Conservation (phyloP, 2,329 filamentous ascomycete genomes). For the Penicillium sclerotiorum region DNA sequence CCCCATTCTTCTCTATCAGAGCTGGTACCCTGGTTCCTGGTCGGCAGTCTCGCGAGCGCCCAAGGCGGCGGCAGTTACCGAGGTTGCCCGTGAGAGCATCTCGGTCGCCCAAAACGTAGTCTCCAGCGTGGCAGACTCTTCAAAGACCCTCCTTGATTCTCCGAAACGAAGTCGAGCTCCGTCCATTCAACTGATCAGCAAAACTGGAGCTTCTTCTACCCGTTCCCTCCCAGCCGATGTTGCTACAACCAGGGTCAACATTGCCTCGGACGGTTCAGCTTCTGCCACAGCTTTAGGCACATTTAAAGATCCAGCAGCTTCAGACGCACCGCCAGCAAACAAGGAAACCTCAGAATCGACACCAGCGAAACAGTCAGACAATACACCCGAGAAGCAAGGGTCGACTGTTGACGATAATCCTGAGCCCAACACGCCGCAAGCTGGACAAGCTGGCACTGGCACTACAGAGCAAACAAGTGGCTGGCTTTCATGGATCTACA, state of each 20-base stretch:
- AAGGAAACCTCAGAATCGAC: conserved; percentile 24
- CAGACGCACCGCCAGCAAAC: conserved; percentile 13
- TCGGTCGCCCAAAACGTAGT: conserved; percentile 44
- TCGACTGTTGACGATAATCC: conserved; percentile 7
- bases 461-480: conserved; percentile 26
- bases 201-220: conserved; percentile 41
- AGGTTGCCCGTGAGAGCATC: conserved; percentile 54
- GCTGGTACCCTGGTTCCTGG: conserved; percentile 52
- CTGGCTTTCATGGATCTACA: conserved; percentile 46
- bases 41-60: conserved; percentile 39
- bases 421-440: conserved; percentile 17
- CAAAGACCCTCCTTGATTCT: conserved; percentile 30
- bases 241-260: conserved; percentile 49
- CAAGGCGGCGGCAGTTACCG: conserved; percentile 52
- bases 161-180: conserved; percentile 33
- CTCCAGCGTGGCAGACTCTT: conserved; percentile 38
- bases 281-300: conserved; percentile 31
- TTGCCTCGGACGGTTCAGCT: conserved; percentile 45
- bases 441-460: conserved; percentile 14
- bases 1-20: conserved; percentile 24
- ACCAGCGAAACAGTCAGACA: conserved; percentile 15
- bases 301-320: conserved; percentile 15
- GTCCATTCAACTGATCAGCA: conserved; percentile 48
- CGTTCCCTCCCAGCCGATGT: conserved; percentile 50
- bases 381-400: conserved; percentile 23